Percentiles rank a stretch among this genome's conserved stretches.
Conservation (phyloP, 2,329 filamentous ascomycete genomes). For the Daldinia eschscholtzii region DNA sequence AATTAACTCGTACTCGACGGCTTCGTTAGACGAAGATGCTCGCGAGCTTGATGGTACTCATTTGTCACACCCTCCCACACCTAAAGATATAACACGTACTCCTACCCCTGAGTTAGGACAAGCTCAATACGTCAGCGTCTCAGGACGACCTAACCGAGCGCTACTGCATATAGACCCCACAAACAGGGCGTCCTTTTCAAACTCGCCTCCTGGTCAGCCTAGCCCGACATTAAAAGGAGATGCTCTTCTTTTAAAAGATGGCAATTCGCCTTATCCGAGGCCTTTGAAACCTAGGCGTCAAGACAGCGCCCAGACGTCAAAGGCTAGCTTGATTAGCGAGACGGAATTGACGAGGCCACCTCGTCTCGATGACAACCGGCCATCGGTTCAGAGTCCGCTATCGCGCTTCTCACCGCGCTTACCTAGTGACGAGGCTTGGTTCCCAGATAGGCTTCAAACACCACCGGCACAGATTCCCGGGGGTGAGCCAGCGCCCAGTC, state of each 20-base stretch:
- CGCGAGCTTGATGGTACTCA: conserved; percentile 49
- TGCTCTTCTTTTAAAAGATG: conserved; percentile 45
- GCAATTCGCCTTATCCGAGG: conserved; percentile 46
- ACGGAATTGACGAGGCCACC: conserved; percentile 15
- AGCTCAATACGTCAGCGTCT: conserved; percentile 51
- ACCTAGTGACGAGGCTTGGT: conserved; percentile 18
- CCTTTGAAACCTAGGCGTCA: conserved; percentile 46
- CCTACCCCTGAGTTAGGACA: conserved; percentile 52
- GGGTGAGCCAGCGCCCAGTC: conserved; percentile 49
- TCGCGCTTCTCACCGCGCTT: conserved; percentile 22
- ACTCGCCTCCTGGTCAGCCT: conserved; percentile 56
- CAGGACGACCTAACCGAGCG: conserved; percentile 48
- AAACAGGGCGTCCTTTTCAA: conserved; percentile 51
- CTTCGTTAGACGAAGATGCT: conserved; percentile 51
- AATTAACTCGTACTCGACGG: conserved; percentile 52
- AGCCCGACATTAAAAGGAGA: conserved; percentile 58
- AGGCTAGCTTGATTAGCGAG: background rate
- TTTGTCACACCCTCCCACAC: conserved; percentile 60
- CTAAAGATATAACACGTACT: conserved; percentile 58
- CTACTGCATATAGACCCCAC: conserved; percentile 52
- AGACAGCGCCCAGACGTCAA: conserved; percentile 19
- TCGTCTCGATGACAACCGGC: conserved; percentile 12
- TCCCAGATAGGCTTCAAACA: conserved; percentile 33
- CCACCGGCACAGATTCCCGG: conserved; percentile 42
- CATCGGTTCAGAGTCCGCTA: conserved; percentile 25